phyloP scores from a whole-genome alignment of 768 basidiomycete species.

The Pleurotus tuoliensis region DNA sequence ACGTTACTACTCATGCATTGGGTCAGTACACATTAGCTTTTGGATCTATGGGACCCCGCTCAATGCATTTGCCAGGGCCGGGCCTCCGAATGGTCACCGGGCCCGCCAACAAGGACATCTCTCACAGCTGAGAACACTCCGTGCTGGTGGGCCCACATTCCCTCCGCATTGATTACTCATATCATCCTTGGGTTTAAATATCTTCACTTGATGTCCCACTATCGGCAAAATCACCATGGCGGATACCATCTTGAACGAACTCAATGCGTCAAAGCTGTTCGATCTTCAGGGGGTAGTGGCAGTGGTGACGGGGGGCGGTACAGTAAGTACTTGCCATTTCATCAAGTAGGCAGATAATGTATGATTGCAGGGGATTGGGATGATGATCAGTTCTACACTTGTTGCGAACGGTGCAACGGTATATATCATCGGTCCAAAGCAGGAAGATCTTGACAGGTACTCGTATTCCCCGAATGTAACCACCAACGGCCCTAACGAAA shows the following conservation, averaged over 20 bases:
- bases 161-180: background rate
- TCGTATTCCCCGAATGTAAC: background rate
- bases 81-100: no score
- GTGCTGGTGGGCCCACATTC: background rate
- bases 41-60: no score
- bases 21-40: no score
- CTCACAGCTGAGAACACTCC: background rate
- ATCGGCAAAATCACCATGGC: constrained; percentile 13
- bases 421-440: constrained; percentile 42
- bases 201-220: no score
- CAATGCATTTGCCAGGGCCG: no score
- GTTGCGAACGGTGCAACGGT: constrained; percentile 46
- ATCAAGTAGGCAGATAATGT: background rate
- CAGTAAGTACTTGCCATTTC: constrained; percentile 22
- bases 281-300: constrained; percentile 41
- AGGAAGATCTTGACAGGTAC: constrained; percentile 36
- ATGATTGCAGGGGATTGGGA: constrained; percentile 37
- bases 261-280: constrained; percentile 35
- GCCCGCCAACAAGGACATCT: background rate
- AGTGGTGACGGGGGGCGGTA: constrained; percentile 42
- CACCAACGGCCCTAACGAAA: background rate
- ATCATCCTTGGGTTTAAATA: no score
- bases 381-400: constrained; percentile 45
- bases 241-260: constrained; percentile 23
- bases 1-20: no score